Base-by-base conservation (phyloP, 768 basidiomycete genomes). In the Leccinum fibrillosum region DNA sequence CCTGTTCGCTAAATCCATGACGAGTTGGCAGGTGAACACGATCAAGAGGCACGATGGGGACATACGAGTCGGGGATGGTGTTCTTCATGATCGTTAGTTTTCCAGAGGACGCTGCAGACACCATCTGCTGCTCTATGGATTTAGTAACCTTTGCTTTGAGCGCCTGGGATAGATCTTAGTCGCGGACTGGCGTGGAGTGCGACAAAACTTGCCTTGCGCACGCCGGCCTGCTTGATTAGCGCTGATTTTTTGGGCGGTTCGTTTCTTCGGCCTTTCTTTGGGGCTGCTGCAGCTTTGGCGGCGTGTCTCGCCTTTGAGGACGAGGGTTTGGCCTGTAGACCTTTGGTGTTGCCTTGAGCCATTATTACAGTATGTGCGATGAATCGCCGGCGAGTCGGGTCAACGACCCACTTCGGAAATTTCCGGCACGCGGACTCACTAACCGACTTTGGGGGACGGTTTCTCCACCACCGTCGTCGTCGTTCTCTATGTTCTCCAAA, bases 11-110 rank as follows among this genome's bases (percentile, higher is more conserved):
- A 19, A 4, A 9, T 28, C 35, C 7, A 7, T 30, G 34, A 25
- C 62, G 37, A 63, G 58, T 30, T 21, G 19, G 42, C 42, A 21
- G 5, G 26, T 47, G 39, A 30, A 51, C 6, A 23, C 34, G 45
- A 55, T 52, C 54, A 4, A 37, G 13, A 17, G 15, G 34, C 12
- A 17, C n/a, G 4, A 10, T 7, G 30, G 42, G 39, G 49, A 56
- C 72, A 54, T 63, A 74, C 73, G 61, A 28, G 45, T 71, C 67
- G 12, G 64, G 64, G 10, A 72, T 77, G 13, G 75, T 72, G 60
- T 86, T 83, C 75, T 90, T 91, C 93, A 98, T 93, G 71, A 98
- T 94, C 28, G 92, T 92, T 60, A 98, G 79, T 71, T 92, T 93
- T 39, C 94, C 94, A 45, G 86, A 79, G 5, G 91, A 93, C 3